Evolutionary conservation across 1,284 basidiomycete genomes (phyloP).

Genomic region (Leccinum solheimii): DNA sequence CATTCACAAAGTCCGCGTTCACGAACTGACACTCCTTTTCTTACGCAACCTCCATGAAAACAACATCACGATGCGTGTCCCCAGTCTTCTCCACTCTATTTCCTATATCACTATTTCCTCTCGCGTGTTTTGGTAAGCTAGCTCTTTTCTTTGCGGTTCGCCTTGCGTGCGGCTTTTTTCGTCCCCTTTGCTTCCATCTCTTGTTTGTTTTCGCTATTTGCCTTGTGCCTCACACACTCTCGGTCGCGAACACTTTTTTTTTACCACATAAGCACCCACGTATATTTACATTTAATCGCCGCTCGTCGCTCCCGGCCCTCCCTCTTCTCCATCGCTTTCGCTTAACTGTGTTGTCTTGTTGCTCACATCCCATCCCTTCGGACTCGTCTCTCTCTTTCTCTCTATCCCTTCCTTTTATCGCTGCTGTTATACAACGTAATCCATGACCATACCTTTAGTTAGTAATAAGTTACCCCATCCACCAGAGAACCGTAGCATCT

Average conservation of each 20-base stretch:
- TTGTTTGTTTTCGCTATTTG: conserved; percentile 7
- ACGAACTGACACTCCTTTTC: conserved; percentile 1
- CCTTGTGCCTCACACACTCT: not conserved
- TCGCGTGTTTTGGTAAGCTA: not conserved
- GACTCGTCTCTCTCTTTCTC: not conserved
- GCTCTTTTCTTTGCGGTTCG: not conserved
- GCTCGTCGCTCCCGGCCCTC: not conserved
- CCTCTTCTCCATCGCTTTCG: conserved; percentile 13
- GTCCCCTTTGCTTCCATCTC: not conserved
- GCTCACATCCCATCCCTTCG: not conserved
- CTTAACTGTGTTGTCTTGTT: conserved; percentile 27
- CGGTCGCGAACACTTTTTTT: not conserved
- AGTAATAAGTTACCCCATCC: not conserved
- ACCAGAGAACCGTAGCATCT: not conserved
- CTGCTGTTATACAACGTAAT: not conserved
- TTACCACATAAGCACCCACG: conserved; percentile 15
- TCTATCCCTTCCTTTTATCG: not conserved
- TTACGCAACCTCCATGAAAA: conserved; percentile 29
- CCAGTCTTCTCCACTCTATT: not conserved
- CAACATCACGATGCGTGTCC: conserved; percentile 22
- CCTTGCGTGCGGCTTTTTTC: conserved; percentile 3
- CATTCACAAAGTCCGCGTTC: conserved; percentile 8
- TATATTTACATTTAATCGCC: conserved; percentile 21
- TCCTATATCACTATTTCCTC: not conserved
- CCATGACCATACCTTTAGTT: not conserved